These are phyloP conservation scores for Heterobasidion occidentale DNA, from an alignment of 1,284 basidiomycete genomes.

Conservation along the genomic window DNA sequence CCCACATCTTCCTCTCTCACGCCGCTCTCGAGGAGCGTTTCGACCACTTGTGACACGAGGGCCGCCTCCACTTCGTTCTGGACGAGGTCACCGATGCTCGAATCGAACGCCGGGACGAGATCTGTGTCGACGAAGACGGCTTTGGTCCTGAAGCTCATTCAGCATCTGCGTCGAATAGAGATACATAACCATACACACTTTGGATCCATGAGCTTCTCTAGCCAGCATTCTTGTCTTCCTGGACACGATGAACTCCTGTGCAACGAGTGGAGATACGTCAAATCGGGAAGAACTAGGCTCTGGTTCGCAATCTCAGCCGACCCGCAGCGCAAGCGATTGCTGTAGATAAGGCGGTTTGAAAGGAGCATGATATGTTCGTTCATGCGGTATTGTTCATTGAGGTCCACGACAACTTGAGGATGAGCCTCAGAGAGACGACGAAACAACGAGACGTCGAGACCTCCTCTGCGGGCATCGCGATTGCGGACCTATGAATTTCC, in stretches of 20 bases:
- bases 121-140: conserved; percentile 95
- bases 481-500: conserved; percentile 64
- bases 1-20: conserved; percentile 70
- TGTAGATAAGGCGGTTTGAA: conserved; percentile 87
- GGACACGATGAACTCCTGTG: conserved; percentile 24
- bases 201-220: conserved; percentile 49
- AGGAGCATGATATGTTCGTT: conserved; percentile 94
- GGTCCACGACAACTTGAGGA: conserved; percentile 74
- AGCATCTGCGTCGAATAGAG: neutral
- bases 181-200: neutral
- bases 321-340: conserved; percentile 74
- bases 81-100: conserved; percentile 78
- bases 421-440: conserved; percentile 81
- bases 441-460: conserved; percentile 89
- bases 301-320: conserved; percentile 61
- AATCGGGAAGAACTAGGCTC: conserved; percentile 47
- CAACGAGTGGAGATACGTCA: conserved; percentile 30
- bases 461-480: conserved; percentile 70
- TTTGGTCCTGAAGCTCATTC: conserved; percentile 47
- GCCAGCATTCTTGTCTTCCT: conserved; percentile 53
- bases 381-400: conserved; percentile 93
- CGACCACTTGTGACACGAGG: conserved; percentile 55
- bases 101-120: conserved; percentile 65
- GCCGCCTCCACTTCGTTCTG: conserved; percentile 82
- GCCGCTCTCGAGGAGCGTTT: conserved; percentile 61